Conservation (phyloP, 1,284 basidiomycete genomes). For the Rhodotorula sp. region DNA sequence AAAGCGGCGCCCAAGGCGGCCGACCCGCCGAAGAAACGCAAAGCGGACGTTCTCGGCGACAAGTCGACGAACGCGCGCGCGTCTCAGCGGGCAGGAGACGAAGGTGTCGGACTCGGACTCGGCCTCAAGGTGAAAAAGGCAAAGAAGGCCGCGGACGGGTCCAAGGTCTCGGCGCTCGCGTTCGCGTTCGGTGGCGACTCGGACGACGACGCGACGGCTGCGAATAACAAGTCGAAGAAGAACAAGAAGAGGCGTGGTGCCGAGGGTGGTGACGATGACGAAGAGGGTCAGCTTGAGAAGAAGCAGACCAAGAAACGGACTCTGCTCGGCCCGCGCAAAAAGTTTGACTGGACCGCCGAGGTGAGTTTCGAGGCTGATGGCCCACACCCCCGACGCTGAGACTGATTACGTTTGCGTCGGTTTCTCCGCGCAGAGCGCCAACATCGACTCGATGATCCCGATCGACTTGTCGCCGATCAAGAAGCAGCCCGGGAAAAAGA, state of each 20-base stretch:
- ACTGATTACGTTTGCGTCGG: neutral
- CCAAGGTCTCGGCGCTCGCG: slow-evolving; percentile 2
- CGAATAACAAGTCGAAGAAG: neutral
- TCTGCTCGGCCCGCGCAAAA: slow-evolving; percentile 21
- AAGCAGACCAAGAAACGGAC: slow-evolving; percentile 37
- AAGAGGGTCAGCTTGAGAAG: slow-evolving; percentile 9
- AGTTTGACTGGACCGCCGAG: slow-evolving; percentile 33
- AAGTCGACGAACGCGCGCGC: slow-evolving; percentile 13
- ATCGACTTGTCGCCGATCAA: slow-evolving; percentile 38
- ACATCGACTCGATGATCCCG: slow-evolving; percentile 34
- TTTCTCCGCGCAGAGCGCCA: slow-evolving; percentile 20
- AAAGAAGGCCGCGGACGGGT: slow-evolving; percentile 4
- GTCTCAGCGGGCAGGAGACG: neutral
- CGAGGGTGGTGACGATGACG: neutral
- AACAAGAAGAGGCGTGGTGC: neutral
- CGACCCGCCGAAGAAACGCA: slow-evolving; percentile 21
- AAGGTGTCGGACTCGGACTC: neutral
- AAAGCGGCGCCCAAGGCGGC: neutral
- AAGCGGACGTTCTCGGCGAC: slow-evolving; percentile 16
- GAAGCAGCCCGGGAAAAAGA: slow-evolving; percentile 8
- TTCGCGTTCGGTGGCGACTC: neutral
- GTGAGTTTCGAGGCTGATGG: slow-evolving; percentile 9
- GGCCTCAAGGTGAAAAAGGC: slow-evolving; percentile 18
- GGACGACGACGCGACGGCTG: neutral
- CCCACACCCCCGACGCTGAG: neutral